Base-by-base conservation (phyloP, 176 grass and related monocot genomes). In the Phragmites australis region DNA sequence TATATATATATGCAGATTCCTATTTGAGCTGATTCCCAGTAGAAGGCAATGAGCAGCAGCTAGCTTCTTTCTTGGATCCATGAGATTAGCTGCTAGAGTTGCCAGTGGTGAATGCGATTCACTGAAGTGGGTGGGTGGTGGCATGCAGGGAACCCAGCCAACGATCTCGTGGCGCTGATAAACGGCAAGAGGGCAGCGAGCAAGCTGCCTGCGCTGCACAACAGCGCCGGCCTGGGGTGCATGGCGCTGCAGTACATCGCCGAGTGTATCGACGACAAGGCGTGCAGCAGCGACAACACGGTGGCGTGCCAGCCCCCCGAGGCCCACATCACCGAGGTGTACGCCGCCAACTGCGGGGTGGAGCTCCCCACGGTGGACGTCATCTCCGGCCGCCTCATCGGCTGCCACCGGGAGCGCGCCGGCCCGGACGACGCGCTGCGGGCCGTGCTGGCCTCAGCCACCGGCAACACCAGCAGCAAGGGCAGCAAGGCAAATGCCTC, bases 301-400 rank as follows among this genome's bases (percentile, higher is more conserved):
- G 15, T 89, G 34, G 54, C 48, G 72, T 97, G 95, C 71, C 53
- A 77, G 29, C 90, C 89, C 55, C 89, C 89, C 0, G 92, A 94
- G 85, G 57, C 74, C 1, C 86, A 97, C 86, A 85, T 97, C 61
- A 97, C 95, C 1, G 92, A 97, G 83, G 90, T 97, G 17, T 97
- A 93, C 85, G 92, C 95, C 53, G 84, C 92, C 71, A 94, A 97
- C 73, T 97, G 95, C 41, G 95, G 92, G 51, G 92, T 97, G 17
- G 95, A 97, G 84, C 78, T 97, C 47, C 95, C 95, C 67, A 94
- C 95, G 23, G 85, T 97, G 7, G 86, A 93, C 77, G 40, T 78
- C 32, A 74, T 97, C 47, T 78, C 90, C 5, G 90, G 80, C 21
- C 90, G 56, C 61, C 81, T 94, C 68, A 29, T 94, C 65, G 85